These are phyloP conservation scores for Ophiobolus disseminans DNA, from an alignment of 2,329 filamentous ascomycete species.

Conservation along the genomic window DNA sequence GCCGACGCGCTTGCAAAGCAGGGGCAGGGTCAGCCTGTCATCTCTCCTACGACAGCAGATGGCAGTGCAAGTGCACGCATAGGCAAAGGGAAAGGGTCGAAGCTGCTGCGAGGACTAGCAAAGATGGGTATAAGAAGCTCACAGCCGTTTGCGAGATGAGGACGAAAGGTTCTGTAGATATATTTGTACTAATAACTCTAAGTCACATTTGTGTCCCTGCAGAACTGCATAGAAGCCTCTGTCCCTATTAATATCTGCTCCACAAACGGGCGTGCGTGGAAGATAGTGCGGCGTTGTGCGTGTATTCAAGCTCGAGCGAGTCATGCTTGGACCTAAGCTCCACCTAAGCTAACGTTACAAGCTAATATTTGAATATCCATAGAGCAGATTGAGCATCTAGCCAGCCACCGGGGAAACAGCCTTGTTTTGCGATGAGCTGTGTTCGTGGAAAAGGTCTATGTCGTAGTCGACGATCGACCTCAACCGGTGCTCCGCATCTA, in stretches of 20 bases:
- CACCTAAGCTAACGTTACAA: neutral
- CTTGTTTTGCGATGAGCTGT: no score
- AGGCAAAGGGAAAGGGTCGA: neutral
- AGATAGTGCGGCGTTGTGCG: neutral
- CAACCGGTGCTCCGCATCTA: no score
- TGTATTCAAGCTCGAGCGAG: neutral
- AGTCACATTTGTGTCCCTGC: neutral
- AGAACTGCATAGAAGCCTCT: neutral
- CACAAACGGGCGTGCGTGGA: neutral
- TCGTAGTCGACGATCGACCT: no score
- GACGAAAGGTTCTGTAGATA: neutral
- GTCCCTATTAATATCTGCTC: neutral
- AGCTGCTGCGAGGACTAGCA: no score
- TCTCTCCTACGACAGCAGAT: neutral
- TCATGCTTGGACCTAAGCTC: no score
- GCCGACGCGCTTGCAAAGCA: constrained; percentile 1
- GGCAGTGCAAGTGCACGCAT: neutral
- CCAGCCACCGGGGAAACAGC: no score
- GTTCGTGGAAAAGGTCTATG: no score
- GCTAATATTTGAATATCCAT: no score
- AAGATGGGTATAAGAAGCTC: no score
- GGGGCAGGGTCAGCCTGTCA: neutral
- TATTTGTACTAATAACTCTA: neutral
- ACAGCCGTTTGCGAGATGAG: neutral
- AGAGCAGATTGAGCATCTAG: no score